Evolutionary conservation across 192 early-diverging fungal species (phyloP), one percentile per base, ranked within the genome.

Genomic region (Coemansia sp.): DNA sequence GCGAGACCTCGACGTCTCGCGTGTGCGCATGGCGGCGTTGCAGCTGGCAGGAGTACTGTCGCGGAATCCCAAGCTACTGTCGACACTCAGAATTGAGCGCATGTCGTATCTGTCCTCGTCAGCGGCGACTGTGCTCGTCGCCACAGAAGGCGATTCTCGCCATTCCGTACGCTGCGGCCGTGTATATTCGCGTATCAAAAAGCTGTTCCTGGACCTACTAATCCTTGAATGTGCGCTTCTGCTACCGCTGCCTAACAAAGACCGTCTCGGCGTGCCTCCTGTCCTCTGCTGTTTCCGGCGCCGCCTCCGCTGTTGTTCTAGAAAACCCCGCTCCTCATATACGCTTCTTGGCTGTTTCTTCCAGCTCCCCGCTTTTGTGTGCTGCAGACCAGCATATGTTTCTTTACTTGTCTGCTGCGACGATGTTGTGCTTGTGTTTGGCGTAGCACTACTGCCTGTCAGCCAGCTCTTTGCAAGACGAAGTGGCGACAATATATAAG

Each of bases 171-270:
- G 23, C 34, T 50, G 44, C 7, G 62, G 58, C 32, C 34, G 38
- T 30, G 76, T 79, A 27, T 79, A 79, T 27, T 74, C 68, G 7
- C 58, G 59, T 7, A 79, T 71, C 47, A 79, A 61, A 16, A 56
- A 61, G 41, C 16, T 64, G 49, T 57, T 79, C 38, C 68, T 61
- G n/a, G 31, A 62, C 26, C 14, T 54, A 14, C 64, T 44, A 44
- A 14, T 16, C 14, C 38, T 44, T 1, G 14, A 16, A 44, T 44
- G 31, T 50, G 22, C n/a, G 21, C 56, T 32, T 3, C 34, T 22
- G 3, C 60, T 24, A 56, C 25, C 25, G 5, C 51, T 52, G 5
- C 59, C 67, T 10, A 68, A 12, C 41, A 68, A 30, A 18, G 60
- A 57, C 48, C 56, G 27, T 3, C 41, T 26, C 60, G 21, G 60